Evolutionary conservation across 2,329 filamentous ascomycete genomes (phyloP).

Genomic region (Talaromyces sp.): DNA sequence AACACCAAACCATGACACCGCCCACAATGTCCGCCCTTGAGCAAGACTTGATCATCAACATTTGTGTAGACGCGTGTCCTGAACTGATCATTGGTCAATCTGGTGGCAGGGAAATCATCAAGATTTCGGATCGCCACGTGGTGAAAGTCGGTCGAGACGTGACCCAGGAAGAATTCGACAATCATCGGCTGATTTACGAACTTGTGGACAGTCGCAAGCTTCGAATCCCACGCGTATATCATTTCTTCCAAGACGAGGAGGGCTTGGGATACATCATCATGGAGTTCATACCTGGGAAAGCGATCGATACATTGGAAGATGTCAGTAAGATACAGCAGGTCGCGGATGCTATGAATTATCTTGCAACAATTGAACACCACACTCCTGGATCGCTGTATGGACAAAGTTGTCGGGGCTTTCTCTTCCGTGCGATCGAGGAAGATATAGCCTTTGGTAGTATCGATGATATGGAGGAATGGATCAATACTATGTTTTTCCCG

Average conservation of each 20-base stretch:
- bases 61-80: too few species aligned
- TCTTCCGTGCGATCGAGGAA: constrained; percentile 23
- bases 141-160: constrained; percentile 18
- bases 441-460: constrained; percentile 19
- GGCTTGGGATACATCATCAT: constrained; percentile 25
- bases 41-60: too few species aligned
- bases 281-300: constrained; percentile 22
- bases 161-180: constrained; percentile 14
- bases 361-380: constrained; percentile 10
- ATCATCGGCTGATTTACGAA: constrained; percentile 15
- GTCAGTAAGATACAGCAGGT: constrained; percentile 11
- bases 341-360: constrained; percentile 16
- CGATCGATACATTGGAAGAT: constrained; percentile 20
- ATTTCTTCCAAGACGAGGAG: constrained; percentile 17
- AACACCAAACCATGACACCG: too few species aligned
- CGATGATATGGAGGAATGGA: constrained; percentile 21
- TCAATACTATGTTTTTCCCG: constrained; percentile 22
- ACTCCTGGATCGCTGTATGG: constrained; percentile 14
- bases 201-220: constrained; percentile 16
- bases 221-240: constrained; percentile 20
- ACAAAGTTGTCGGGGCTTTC: constrained; percentile 15
- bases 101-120: constrained; percentile 15
- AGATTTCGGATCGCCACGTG: constrained; percentile 17
- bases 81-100: too few species aligned
- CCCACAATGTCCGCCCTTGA: too few species aligned